Base-by-base conservation (phyloP, 2,329 filamentous ascomycete species). In the Fusarium mundagurra region DNA sequence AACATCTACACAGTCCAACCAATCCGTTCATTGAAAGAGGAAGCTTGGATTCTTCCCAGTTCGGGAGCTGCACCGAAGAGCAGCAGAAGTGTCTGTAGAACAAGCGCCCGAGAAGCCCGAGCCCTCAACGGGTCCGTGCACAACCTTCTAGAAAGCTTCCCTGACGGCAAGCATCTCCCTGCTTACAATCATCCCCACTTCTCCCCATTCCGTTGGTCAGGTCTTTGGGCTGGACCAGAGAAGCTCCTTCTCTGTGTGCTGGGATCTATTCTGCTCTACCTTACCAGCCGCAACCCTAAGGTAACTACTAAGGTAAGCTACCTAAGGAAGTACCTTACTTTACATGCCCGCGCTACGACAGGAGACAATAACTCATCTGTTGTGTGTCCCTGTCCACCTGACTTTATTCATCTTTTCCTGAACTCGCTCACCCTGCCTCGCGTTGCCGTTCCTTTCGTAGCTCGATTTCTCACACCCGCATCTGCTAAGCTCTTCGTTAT, bases 121-220 rank as follows among this genome's bases (percentile, higher is more conserved):
- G 54, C 59, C 77, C 14, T 24, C 3, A 0, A 8, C 10, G 67
- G 77, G 71, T n/a, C 66, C 76, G 76, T 78, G 77, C 77, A 20
- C 50, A 16, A 58, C 70, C 55, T 79, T 79, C 77, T 79, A 79
- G 77, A 79, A 79, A 78, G 77, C 76, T 79, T 79, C 77, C 72
- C 71, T 78, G 63, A 61, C 65, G 69, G 73, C 73, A 74, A 67
- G 68, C 72, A 70, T 67, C 72, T 72, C 63, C 55, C 59, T 68
- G 62, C 73, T 68, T 63, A 44, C 64, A 63, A 53, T 38, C 45
- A 51, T 47, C 62, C 65, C 74, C 74, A 73, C 74, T 76, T 74
- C 71, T 67, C 66, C 61, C 71, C 71, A 76, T 76, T 74, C 71
- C 73, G 71, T 76, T 64, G 47, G 65, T 61, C 51, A 64, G 38